Base-by-base conservation (phyloP, 345 rosid genomes). In the Psidium guajava region DNA sequence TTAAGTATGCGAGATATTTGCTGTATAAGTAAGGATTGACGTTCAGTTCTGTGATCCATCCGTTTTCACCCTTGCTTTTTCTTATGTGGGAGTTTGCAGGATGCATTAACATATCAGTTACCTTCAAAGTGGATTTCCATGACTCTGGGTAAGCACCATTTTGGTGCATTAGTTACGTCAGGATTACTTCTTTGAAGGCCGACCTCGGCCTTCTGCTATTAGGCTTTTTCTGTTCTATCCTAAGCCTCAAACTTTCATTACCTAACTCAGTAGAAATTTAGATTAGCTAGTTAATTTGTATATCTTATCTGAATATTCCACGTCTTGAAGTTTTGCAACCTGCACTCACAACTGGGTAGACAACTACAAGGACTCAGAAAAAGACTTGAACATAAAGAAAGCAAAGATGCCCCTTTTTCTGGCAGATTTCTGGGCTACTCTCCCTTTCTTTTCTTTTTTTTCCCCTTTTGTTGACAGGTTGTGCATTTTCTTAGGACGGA, bases 361-460 rank as follows among this genome's bases (percentile, higher is more conserved):
- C 57, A 52, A 14, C 81, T 82, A 25, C 82, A 82, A 87, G 90
- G 81, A 87, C 90, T 61, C 21, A 80, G 84, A 61, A 40, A 55
- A 86, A 36, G 80, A 36, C 80, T 28, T 69, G 85, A 82, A 84
- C 82, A 54, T 69, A 27, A 88, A 88, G 87, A 84, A 90, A 87
- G 77, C 57, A 53, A 85, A 59, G 83, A 47, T 47, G 44, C 84
- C 73, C 27, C 84, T 83, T 87, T 87, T 69, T 82, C 86, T 87
- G 83, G 54, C 77, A 84, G 74, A 73, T 42, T 84, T 74, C 54
- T 42, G 25, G 32, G 51, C 82, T 82, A 18, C 53, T 64, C n/a
- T 82, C 16, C 32, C 44, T 49, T 49, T 49, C 51, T 1, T 82
- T 83, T 83, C 77, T 81, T 82, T 44, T 83, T 82, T 44, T 81